These are phyloP conservation scores for Candida railenensis DNA, from an alignment of 805 yeast genomes.

Conservation along the genomic window DNA sequence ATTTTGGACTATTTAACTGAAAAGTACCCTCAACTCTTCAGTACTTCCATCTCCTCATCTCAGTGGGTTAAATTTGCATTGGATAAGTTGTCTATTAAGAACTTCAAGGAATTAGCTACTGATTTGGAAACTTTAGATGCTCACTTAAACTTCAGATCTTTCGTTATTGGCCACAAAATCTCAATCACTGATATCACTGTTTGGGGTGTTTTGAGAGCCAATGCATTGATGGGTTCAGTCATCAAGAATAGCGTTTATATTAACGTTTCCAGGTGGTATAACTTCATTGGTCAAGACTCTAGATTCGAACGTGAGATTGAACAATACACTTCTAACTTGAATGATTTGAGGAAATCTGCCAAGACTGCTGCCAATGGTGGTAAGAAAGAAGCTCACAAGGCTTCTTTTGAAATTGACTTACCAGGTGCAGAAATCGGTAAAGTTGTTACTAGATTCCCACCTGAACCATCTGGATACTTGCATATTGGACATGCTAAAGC, in stretches of 20 bases:
- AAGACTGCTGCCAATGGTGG: constrained; percentile 49
- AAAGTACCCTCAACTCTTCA: constrained; percentile 48
- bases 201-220: constrained; percentile 94
- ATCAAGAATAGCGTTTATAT: constrained; percentile 80
- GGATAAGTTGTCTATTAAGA: constrained; percentile 71
- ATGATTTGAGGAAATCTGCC: constrained; percentile 70
- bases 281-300: constrained; percentile 63
- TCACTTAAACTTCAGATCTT: constrained; percentile 83
- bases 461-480: constrained; percentile 98
- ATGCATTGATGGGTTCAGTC: constrained; percentile 89
- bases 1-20: constrained; percentile 51
- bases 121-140: constrained; percentile 79
- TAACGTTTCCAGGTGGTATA: constrained; percentile 94
- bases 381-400: constrained; percentile 87
- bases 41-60: constrained; percentile 39
- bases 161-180: constrained; percentile 62
- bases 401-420: constrained; percentile 90
- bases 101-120: constrained; percentile 80
- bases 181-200: constrained; percentile 81
- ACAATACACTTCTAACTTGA: constrained; percentile 61
- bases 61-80: constrained; percentile 47
- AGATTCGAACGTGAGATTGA: constrained; percentile 72
- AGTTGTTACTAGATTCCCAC: constrained; percentile 98
- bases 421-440: constrained; percentile 90
- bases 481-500: constrained; percentile 99